Base-by-base conservation (phyloP, 1,284 basidiomycete species). In the Flammula alnicola region DNA sequence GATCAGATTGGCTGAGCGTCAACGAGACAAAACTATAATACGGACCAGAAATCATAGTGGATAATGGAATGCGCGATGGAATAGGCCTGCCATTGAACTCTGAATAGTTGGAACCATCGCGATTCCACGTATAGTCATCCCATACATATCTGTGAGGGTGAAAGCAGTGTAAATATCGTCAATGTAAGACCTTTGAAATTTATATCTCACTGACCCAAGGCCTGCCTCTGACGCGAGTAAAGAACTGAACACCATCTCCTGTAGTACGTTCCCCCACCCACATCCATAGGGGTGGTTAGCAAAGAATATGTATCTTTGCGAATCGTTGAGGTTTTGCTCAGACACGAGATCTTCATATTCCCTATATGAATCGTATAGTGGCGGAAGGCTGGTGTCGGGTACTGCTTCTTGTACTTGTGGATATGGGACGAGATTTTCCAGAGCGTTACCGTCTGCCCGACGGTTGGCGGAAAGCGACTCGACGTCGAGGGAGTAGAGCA, bases 201-300 rank as follows among this genome's bases (percentile, higher is more conserved):
- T 6, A n/a, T 22, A 29, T 26, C 23, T 36, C 10, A 33, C 79
- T 49, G 59, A 82, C 77, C 76, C 65, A 55, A 80, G 63, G 20
- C 71, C 69, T 0, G 78, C 63, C 16, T 67, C 61, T 41, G 76
- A 70, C 0, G 82, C 78, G 1, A 84, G 61, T 40, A 79, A 69
- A 0, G 79, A 69, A 50, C 77, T 76, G 43, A 82, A 55, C 4
- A 82, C 46, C 55, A 78, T 72, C 52, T 82, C 81, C 48, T 84
- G 78, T 68, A 84, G 71, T 3, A 65, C 71, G 49, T 84, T 84
- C 5, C 81, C 81, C 81, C 81, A 84, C 3, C 82, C 82, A 27
- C 73, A 70, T 10, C 58, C 77, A 76, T 54, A 20, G 32, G 41
- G 39, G 57, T 83, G 80, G 39, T 82, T 83, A 1, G 75, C 64